A percentile compares a stretch with the other conserved stretches of the same genome.
These are phyloP conservation scores for Elsinoe australis DNA, from an alignment of 2,329 filamentous ascomycete species.

Conservation along the genomic window DNA sequence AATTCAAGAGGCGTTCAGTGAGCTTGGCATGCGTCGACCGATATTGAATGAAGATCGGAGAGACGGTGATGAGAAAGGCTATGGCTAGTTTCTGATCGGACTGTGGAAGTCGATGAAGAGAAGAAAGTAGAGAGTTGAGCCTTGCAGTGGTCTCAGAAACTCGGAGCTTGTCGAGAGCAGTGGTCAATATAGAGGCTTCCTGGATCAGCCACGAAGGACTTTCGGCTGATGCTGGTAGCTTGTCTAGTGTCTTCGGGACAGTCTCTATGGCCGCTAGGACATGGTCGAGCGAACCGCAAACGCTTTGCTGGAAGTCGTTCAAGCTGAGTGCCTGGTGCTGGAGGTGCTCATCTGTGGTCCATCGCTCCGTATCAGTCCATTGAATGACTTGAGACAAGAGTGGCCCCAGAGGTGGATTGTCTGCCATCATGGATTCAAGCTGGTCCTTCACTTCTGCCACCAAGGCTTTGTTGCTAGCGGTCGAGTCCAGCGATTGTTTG, in stretches of 20 bases:
- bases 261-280: slow-evolving; percentile 74
- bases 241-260: slow-evolving; percentile 50
- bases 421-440: slow-evolving; percentile 10
- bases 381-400: slow-evolving; percentile 19
- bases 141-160: slow-evolving; percentile 47
- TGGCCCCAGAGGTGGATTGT: slow-evolving; percentile 19
- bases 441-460: slow-evolving; percentile 5
- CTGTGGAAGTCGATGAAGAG: slow-evolving; percentile 40
- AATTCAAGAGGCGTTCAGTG: slow-evolving; percentile 50
- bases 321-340: background rate
- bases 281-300: slow-evolving; percentile 62
- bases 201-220: slow-evolving; percentile 56
- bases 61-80: slow-evolving; percentile 52
- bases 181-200: slow-evolving; percentile 39
- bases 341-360: background rate
- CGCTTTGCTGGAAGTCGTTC: slow-evolving; percentile 48
- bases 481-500: background rate
- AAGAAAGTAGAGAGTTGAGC: slow-evolving; percentile 39
- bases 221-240: slow-evolving; percentile 52
- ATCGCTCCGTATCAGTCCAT: slow-evolving; percentile 16
- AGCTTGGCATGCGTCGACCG: slow-evolving; percentile 52
- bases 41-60: slow-evolving; percentile 72
- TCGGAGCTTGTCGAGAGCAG: slow-evolving; percentile 53
- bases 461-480: background rate
- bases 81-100: slow-evolving; percentile 40